Evolutionary conservation across 75 land plant species (phyloP), one percentile per base, ranked within the genome.

Genomic region (Pinus taeda): DNA sequence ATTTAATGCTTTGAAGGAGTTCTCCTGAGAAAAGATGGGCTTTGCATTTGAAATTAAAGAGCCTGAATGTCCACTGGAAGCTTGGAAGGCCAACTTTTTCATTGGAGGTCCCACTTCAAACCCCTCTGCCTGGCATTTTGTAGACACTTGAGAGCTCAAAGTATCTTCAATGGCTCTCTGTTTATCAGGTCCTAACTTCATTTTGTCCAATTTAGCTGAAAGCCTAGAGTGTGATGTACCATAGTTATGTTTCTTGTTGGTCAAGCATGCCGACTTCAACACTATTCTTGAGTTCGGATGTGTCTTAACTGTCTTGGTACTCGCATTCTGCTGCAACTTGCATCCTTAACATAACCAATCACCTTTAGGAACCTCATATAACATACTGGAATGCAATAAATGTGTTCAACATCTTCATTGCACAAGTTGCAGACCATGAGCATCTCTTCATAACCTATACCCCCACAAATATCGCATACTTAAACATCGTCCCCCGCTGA

Each of bases 381-480:
- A 36, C 84, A 83, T 91, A 59, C 72, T 26, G 49, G 58, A 36
- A 72, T 72, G 49, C 21, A 65, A 39, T 30, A 77, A 82, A 79
- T 90, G 76, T 95, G 98, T 58, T 95, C 95, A 24, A 95, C 98
- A 60, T 93, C 98, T 82, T 95, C 98, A 76, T 78, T 90, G 69
- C 98, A 95, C 58, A 74, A 64, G 76, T 86, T 87, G 77, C 95
- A 95, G 6, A 90, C 71, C 76, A 90, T 95, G 76, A 95, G 91
- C 75, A 60, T 71, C 1, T 93, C 91, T 73, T 95, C 98, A 45
- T 81, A 82, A 63, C 98, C 98, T 36, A 88, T 86, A 82, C 93
- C 93, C 12, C 98, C 98, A 83, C 98, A 95, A 17, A 89, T 95
- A 79, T 95, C 98, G 85, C 98, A 95, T 55, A 95, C 91, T 73